A percentile compares a stretch with the other conserved stretches of the same genome.
Evolutionary conservation across 768 basidiomycete genomes (phyloP).

Genomic region (Xerocomus brunneocitrinus): DNA sequence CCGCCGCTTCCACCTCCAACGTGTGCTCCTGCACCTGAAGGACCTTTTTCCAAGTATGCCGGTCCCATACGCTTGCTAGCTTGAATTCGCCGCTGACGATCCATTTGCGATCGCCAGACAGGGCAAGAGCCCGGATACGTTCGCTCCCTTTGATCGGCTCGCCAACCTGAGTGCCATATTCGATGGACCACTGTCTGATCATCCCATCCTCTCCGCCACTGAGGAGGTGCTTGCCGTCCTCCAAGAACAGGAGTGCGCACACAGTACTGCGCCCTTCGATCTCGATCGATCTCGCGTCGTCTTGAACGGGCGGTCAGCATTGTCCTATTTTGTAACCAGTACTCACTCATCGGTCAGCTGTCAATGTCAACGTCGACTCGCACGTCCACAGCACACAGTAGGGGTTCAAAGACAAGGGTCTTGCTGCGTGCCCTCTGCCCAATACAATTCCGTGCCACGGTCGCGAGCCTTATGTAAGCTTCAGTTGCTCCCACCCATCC

Average conservation of each 20-base stretch:
- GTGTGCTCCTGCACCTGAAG: neutral
- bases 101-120: constrained; percentile 1
- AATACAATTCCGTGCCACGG: too few relatives aligned
- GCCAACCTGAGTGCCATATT: neutral
- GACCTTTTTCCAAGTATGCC: neutral
- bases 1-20: neutral
- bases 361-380: too few relatives aligned
- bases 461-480: too few relatives aligned
- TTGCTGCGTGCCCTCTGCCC: too few relatives aligned
- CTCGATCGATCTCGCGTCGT: neutral
- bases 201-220: neutral
- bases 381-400: neutral
- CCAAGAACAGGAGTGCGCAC: neutral
- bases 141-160: neutral
- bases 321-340: too few relatives aligned
- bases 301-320: neutral
- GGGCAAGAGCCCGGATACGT: neutral
- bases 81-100: neutral
- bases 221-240: neutral
- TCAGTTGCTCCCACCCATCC: too few relatives aligned
- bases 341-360: neutral
- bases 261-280: neutral
- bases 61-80: neutral
- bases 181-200: neutral
- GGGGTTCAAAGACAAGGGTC: neutral